These are phyloP conservation scores for Choricystis sp. DNA, from an alignment of 139 green algal genomes.

Conservation along the genomic window DNA sequence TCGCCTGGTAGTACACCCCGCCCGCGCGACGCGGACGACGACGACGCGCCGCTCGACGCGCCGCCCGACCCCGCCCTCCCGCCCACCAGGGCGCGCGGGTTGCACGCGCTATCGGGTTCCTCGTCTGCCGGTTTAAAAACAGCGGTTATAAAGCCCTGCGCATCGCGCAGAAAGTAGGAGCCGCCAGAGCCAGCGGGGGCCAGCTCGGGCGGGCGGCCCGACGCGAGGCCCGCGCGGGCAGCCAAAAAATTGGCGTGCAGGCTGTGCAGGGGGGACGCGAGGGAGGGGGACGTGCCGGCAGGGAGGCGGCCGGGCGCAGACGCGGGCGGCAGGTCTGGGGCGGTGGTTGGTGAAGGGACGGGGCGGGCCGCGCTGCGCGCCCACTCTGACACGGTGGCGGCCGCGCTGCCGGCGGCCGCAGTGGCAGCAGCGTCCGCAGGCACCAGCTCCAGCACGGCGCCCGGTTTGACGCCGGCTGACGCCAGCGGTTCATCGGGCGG, in stretches of 20 bases:
- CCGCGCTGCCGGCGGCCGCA: not conserved
- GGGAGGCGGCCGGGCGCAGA: not conserved
- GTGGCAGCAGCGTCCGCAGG: no score
- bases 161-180: conserved; percentile 78
- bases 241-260: not conserved
- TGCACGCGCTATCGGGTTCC: conserved; percentile 82
- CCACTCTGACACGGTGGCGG: not conserved
- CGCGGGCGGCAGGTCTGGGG: not conserved
- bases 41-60: no score
- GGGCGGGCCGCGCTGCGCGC: no score
- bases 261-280: not conserved
- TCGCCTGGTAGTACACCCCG: conserved; percentile 80
- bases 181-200: conserved; percentile 25
- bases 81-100: conserved; percentile 88
- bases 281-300: not conserved
- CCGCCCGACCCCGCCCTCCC: conserved; percentile 65
- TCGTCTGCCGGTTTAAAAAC: conserved; percentile 91
- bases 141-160: conserved; percentile 43
- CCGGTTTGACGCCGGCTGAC: not conserved
- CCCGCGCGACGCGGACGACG: conserved; percentile 77
- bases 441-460: not conserved
- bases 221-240: not conserved
- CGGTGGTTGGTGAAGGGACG: not conserved
- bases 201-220: not conserved
- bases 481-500: not conserved